Base-by-base conservation (phyloP, 2,329 filamentous ascomycete species). In the Polytolypa hystricis region DNA sequence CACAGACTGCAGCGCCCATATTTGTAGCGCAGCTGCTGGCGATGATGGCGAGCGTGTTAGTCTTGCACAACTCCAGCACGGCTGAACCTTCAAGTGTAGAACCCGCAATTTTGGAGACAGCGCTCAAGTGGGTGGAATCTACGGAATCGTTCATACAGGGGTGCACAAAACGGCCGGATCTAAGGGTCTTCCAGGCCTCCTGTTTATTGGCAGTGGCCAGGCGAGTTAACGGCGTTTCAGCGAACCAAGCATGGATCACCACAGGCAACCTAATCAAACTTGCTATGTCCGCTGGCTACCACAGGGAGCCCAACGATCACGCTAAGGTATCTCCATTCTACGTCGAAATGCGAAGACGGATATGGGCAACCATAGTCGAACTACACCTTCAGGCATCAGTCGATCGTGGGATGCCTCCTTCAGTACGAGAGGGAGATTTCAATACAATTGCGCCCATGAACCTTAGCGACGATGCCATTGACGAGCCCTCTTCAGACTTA, bases 31-130 rank as follows among this genome's bases (percentile, higher is more conserved):
- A 60, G 29, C 41, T 63, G 27, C 42, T 63, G 8, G 47, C 64
- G 8, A 56, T 57, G 1, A 44, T 61, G 14, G 52, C 56, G 43
- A 55, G 60, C 15, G 57, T 57, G 8, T 65, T 71, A 1, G 56
- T 61, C 1, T 76, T 73, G 38, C 64, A 56, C 31, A 49, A 52
- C n/a, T n/a, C n/a, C n/a, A n/a, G n/a, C n/a, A n/a, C n/a, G n/a
- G n/a, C n/a, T n/a, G n/a, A n/a, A 25, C 38, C 42, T 21, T 33
- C 44, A 36, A 18, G 41, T 34, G 31, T 49, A 41, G 39, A 46
- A 33, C 39, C 47, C 33, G 68, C 65, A 0, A 43, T 73, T 17
- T 65, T 71, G 5, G 35, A 54, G 4, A 58, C 61, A 0, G 74
- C 74, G 0, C 55, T 67, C 7, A 61, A 48, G 20, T 60, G 56